phyloP scores from a whole-genome alignment of 2,329 filamentous ascomycete genomes.

The Colletotrichum lupini region DNA sequence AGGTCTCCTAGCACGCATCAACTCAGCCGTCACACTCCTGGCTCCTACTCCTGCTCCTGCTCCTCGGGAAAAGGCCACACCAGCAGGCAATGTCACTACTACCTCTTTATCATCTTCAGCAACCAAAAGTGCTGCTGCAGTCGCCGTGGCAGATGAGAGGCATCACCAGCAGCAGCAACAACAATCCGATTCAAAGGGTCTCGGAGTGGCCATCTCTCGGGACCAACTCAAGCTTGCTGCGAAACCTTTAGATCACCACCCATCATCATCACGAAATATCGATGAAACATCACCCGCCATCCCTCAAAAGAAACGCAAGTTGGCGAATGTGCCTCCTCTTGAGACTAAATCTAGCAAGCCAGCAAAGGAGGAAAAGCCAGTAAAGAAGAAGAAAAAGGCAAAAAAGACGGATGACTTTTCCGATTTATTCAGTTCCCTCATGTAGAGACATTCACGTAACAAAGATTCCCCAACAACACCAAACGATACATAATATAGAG shows the following conservation, averaged over 20 bases:
- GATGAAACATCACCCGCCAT: neutral
- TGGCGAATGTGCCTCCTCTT: neutral
- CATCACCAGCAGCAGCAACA: conserved; percentile 36
- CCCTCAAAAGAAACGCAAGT: conserved; percentile 20
- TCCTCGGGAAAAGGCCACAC: neutral
- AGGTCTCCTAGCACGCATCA: conserved; percentile 69
- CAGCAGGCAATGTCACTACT: neutral
- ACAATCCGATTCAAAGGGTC: conserved; percentile 37
- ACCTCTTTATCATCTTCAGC: neutral
- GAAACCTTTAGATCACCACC: neutral
- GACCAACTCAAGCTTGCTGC: conserved; percentile 26
- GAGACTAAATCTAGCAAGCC: neutral
- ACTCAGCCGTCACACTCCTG: conserved; percentile 54
- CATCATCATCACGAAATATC: neutral
- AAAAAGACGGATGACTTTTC: conserved; percentile 76
- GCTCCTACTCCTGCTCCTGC: conserved; percentile 36
- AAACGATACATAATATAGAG: neutral
- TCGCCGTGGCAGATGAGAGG: neutral
- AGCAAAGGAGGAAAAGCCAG: conserved; percentile 44
- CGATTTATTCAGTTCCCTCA: conserved; percentile 73
- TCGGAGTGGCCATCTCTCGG: conserved; percentile 45
- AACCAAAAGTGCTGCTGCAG: neutral
- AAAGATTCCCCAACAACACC: neutral
- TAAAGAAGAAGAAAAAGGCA: conserved; percentile 51
- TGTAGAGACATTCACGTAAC: conserved; percentile 45